Evolutionary conservation across 495 filamentous ascomycete genomes (phyloP).

Genomic region (Xylaria longipes): DNA sequence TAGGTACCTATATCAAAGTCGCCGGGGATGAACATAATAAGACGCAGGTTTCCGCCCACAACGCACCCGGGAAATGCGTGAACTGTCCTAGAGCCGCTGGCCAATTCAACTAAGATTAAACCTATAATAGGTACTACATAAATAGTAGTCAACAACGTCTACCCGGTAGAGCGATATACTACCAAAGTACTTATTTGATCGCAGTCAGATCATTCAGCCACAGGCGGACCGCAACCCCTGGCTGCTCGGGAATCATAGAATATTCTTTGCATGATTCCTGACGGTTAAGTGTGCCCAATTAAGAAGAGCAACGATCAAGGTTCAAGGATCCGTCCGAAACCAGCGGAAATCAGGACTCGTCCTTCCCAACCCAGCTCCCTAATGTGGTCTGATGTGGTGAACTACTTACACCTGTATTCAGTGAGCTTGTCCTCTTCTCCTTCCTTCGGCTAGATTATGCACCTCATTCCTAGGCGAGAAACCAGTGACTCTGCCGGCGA

Average conservation of each 20-base stretch:
- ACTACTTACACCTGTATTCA: background rate
- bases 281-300: conserved; percentile 11
- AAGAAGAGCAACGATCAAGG: background rate
- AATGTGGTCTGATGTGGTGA: background rate
- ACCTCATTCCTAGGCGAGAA: conserved; percentile 4
- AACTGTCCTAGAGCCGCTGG: background rate
- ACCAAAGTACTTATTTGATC: background rate
- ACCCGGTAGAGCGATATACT: background rate
- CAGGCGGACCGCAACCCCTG: conserved; percentile 5
- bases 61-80: conserved; percentile 20
- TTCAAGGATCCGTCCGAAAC: conserved; percentile 19
- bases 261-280: conserved; percentile 22
- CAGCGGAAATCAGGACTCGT: conserved; percentile 16
- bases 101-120: background rate
- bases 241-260: conserved; percentile 18
- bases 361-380: conserved; percentile 20
- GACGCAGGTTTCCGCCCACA: conserved; percentile 1
- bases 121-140: background rate
- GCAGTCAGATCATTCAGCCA: background rate
- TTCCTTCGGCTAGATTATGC: conserved; percentile 9
- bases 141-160: background rate
- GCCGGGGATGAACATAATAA: background rate
- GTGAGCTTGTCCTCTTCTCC: background rate
- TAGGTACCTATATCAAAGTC: background rate
- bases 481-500: background rate